These are phyloP conservation scores for Claviceps fusiformis DNA, from an alignment of 2,329 filamentous ascomycete genomes.

Conservation along the genomic window DNA sequence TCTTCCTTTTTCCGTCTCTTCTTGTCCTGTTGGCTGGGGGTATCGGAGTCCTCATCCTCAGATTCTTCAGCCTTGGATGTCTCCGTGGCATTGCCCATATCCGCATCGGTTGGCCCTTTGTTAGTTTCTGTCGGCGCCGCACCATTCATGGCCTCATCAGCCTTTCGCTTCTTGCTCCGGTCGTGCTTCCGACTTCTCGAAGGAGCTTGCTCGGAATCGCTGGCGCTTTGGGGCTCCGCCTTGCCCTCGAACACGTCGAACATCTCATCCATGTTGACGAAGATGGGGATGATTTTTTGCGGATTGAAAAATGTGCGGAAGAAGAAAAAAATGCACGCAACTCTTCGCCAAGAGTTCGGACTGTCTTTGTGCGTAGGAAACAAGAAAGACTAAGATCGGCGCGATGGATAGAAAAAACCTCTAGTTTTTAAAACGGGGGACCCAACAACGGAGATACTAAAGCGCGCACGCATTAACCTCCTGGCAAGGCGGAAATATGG, in stretches of 20 bases:
- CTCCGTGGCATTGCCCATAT: slow-evolving; percentile 29
- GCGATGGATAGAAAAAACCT: background rate
- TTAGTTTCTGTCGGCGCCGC: slow-evolving; percentile 8
- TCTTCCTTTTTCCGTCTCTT: slow-evolving; percentile 51
- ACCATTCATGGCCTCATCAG: slow-evolving; percentile 63
- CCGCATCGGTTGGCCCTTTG: slow-evolving; percentile 14
- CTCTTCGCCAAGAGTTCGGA: background rate
- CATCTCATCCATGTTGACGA: slow-evolving; percentile 55
- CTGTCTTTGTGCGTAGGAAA: background rate
- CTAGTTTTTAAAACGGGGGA: background rate
- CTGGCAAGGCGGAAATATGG: slow-evolving; percentile 10
- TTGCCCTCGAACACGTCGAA: slow-evolving; percentile 71
- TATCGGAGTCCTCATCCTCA: slow-evolving; percentile 25
- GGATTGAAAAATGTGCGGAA: background rate
- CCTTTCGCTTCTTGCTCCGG: slow-evolving; percentile 73
- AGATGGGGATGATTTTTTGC: background rate
- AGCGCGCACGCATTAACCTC: slow-evolving; percentile 8
- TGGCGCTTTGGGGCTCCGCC: slow-evolving; percentile 23
- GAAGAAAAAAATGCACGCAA: background rate
- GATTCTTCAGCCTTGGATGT: slow-evolving; percentile 23
- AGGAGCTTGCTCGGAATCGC: slow-evolving; percentile 29
- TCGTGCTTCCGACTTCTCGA: slow-evolving; percentile 41
- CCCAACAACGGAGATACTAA: background rate
- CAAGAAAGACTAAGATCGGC: background rate
- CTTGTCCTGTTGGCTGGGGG: slow-evolving; percentile 42